Evolutionary conservation across 2,329 filamentous ascomycete species (phyloP), one percentile per base, ranked within the genome.

Genomic region (Salinomyces thailandicus): DNA sequence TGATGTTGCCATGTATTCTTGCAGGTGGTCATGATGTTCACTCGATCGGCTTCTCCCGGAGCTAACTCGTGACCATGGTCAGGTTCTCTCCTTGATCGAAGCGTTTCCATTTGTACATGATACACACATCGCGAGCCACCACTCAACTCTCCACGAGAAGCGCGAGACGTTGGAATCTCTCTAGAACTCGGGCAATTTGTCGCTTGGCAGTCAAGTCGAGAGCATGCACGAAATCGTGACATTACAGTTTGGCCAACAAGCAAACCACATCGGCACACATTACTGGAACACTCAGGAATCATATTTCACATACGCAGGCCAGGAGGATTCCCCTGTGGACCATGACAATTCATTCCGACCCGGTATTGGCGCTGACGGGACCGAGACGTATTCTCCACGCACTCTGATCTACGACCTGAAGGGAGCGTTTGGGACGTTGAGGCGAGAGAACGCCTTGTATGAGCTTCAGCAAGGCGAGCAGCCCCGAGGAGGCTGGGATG

Each of bases 221-320:
- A 37, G 8, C 18, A 96, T 98, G 91, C 85, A 87, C 62, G 91
- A 98, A 63, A 85, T 96, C 43, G 71, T 98, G 43, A 95, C 89
- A 0, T 68, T 98, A 31, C 91, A 98, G 68, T 77, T 96, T 42
- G 91, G 91, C 29, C 81, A 93, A 58, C 79, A 83, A 56, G 87
- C 83, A 59, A 98, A 98, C 61, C 93, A 95, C 54, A 67, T 93
- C 15, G 87, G 82, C 18, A 93, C 87, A 0, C 91, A 98, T 65
- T 98, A 95, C 61, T 98, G 91, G 91, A 98, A 98, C 53, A 71
- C 83, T 5, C 89, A 94, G 82, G 91, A 98, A 69, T 94, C 89
- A 1, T 98, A 98, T 62, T 96, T 96, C 57, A 95, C 87, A 11
- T 96, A 95, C 54, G 70, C 73, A 31, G 68, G 79, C 44, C 68